Percentiles rank a stretch among this genome's conserved stretches.
phyloP scores from a whole-genome alignment of 2,329 filamentous ascomycete species.

The Graphilbum sp. region DNA sequence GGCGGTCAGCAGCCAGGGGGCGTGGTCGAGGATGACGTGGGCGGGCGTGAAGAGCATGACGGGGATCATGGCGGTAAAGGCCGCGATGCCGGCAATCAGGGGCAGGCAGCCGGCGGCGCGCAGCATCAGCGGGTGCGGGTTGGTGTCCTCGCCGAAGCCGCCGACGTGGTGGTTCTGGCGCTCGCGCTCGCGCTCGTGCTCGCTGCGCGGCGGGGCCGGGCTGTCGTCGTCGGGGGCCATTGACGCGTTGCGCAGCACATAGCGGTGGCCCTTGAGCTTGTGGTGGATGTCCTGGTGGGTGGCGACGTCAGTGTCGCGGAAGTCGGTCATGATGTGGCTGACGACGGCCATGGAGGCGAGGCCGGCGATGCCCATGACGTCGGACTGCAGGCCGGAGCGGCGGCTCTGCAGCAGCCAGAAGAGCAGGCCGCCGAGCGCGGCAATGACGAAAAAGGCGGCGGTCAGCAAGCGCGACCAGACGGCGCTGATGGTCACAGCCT shows the following conservation, averaged over 20 bases:
- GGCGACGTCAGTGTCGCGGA: conserved; percentile 53
- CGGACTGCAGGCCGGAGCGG: conserved; percentile 47
- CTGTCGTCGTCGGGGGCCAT: conserved; percentile 46
- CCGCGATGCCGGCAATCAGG: conserved; percentile 39
- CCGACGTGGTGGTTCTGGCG: conserved; percentile 6
- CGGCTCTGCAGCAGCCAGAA: conserved; percentile 44
- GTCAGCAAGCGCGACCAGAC: conserved; percentile 47
- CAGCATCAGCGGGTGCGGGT: conserved; percentile 55
- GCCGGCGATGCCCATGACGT: conserved; percentile 58
- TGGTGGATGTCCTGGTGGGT: conserved; percentile 51
- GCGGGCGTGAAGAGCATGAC: conserved; percentile 43
- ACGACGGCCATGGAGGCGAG: conserved; percentile 61
- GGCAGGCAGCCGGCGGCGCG: conserved; percentile 41
- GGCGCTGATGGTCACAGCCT: conserved; percentile 38
- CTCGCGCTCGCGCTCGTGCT: conserved; percentile 24
- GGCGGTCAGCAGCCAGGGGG: conserved; percentile 49
- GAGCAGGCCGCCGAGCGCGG: conserved; percentile 37
- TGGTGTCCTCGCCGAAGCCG: conserved; percentile 12
- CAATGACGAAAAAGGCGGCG: conserved; percentile 37
- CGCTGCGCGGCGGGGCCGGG: conserved; percentile 21
- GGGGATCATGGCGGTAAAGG: conserved; percentile 42
- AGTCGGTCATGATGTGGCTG: conserved; percentile 58
- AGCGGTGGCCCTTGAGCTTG: conserved; percentile 48
- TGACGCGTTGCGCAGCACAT: conserved; percentile 53
- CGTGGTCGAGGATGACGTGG: conserved; percentile 38